These are phyloP conservation scores for Pinus tabuliformis DNA, from an alignment of 75 land plant species.

Conservation along the genomic window DNA sequence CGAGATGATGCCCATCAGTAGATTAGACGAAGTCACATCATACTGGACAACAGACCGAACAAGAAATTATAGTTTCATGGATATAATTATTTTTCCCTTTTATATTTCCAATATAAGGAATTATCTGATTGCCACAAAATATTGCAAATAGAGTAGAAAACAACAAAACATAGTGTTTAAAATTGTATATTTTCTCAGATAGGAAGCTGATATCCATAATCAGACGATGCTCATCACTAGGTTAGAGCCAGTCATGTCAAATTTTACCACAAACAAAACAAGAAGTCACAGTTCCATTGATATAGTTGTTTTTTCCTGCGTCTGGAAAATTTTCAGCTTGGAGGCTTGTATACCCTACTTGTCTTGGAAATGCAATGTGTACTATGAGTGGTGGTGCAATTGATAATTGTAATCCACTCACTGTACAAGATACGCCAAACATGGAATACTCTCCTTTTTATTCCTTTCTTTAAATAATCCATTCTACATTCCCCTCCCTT, in stretches of 20 bases:
- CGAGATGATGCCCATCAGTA: neutral
- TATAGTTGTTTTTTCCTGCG: neutral
- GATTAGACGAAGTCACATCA: neutral
- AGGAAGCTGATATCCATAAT: too few relatives aligned
- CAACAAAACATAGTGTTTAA: too few relatives aligned
- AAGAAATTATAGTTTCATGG: neutral
- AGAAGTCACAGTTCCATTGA: neutral
- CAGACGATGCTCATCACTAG: neutral
- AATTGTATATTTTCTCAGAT: too few relatives aligned
- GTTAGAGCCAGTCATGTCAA: neutral
- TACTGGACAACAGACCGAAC: neutral
- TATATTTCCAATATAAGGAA: neutral
- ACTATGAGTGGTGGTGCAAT: too few relatives aligned
- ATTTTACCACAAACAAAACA: neutral
- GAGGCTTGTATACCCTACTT: too few relatives aligned
- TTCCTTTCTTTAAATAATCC: too few relatives aligned
- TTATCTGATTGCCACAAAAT: neutral
- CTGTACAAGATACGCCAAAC: too few relatives aligned
- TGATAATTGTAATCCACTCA: too few relatives aligned
- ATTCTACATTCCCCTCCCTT: too few relatives aligned
- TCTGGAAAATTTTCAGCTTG: too few relatives aligned
- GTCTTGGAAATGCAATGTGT: too few relatives aligned
- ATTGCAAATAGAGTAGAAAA: neutral
- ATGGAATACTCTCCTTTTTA: too few relatives aligned
- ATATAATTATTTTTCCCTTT: neutral